These are phyloP conservation scores for Candida schatavii DNA, from an alignment of 805 yeast species.

Conservation along the genomic window DNA sequence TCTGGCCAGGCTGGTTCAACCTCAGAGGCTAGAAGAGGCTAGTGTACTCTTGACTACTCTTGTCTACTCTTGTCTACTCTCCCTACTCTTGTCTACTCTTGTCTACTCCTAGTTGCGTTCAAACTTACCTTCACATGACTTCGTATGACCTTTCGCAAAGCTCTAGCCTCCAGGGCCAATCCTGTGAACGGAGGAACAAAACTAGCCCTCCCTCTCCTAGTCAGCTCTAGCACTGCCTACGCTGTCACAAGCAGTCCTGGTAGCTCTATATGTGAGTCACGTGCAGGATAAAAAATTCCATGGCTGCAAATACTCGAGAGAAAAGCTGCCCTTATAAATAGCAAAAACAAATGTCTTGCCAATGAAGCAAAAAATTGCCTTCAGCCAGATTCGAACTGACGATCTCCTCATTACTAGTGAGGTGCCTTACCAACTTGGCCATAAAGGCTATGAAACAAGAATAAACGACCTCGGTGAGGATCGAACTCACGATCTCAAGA, in stretches of 20 bases:
- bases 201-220: background rate
- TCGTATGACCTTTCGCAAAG: too few species aligned
- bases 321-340: background rate
- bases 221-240: too few species aligned
- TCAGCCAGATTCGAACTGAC: constrained; percentile 32
- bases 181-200: background rate
- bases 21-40: background rate
- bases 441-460: constrained; percentile 16
- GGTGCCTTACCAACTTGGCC: constrained; percentile 36
- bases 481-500: constrained; percentile 37
- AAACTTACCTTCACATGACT: too few species aligned
- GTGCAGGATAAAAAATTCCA: background rate
- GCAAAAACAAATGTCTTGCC: constrained; percentile 17
- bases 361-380: constrained; percentile 17
- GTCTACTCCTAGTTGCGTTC: too few species aligned
- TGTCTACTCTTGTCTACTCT: too few species aligned
- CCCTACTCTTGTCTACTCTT: too few species aligned
- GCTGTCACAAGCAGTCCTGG: too few species aligned
- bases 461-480: constrained; percentile 33
- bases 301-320: background rate
- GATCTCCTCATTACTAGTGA: constrained; percentile 37
- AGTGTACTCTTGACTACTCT: too few species aligned
- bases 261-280: background rate
- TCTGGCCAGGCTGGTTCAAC: background rate
- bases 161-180: too few species aligned